Evolutionary conservation across 2,329 filamentous ascomycete genomes (phyloP).

Genomic region (Xylaria sp.): DNA sequence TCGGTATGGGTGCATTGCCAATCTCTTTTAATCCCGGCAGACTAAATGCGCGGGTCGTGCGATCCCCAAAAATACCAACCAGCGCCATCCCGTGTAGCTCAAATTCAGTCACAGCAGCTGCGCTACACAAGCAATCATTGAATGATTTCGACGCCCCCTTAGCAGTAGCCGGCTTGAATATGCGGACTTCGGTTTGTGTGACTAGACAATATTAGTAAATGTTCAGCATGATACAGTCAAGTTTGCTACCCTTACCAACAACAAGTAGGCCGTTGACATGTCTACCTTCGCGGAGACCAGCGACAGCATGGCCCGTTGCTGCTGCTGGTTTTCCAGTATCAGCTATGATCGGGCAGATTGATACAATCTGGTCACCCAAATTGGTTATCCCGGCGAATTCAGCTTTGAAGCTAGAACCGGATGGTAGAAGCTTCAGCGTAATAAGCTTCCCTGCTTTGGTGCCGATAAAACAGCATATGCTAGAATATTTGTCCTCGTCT

Average conservation of each 20-base stretch:
- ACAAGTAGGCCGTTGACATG: constrained; percentile 85
- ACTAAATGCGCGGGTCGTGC: constrained; percentile 80
- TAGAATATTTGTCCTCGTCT: constrained; percentile 95
- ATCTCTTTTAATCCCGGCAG: constrained; percentile 92
- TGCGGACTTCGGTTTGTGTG: constrained; percentile 78
- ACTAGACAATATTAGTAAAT: constrained; percentile 55
- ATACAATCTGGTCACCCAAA: constrained; percentile 77
- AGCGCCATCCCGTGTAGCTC: constrained; percentile 81
- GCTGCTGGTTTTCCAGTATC: constrained; percentile 80
- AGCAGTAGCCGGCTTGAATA: constrained; percentile 84
- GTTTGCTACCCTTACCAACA: constrained; percentile 64
- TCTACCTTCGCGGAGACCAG: constrained; percentile 77
- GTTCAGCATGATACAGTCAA: not conserved
- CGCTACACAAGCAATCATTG: constrained; percentile 83
- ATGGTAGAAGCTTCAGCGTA: constrained; percentile 90
- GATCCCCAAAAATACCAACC: constrained; percentile 86
- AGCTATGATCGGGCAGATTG: constrained; percentile 81
- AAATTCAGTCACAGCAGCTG: constrained; percentile 79
- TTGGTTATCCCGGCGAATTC: constrained; percentile 75
- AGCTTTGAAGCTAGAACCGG: constrained; percentile 76
- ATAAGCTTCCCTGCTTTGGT: constrained; percentile 85
- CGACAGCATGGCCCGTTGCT: constrained; percentile 80
- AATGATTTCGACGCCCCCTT: constrained; percentile 96
- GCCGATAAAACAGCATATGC: constrained; percentile 90
- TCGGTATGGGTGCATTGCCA: constrained; percentile 71